phyloP scores from a whole-genome alignment of 192 early-diverging fungal genomes.

The Entophlyctis luteolus region DNA sequence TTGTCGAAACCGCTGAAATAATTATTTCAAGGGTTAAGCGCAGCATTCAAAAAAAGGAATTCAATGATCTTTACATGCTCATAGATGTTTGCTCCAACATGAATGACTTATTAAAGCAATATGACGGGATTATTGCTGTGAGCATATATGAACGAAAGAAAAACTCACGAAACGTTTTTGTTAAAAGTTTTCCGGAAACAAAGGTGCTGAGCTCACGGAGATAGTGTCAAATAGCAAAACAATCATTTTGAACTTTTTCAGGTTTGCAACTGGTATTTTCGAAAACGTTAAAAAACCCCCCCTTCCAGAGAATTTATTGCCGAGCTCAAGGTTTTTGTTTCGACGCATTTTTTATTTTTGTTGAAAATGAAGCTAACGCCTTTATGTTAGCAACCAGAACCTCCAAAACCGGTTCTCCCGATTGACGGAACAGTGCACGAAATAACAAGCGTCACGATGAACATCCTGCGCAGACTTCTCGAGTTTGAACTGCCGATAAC shows the following conservation, averaged over 20 bases:
- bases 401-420: slow-evolving; percentile 40
- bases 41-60: slow-evolving; percentile 40
- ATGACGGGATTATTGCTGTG: slow-evolving; percentile 46
- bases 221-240: slow-evolving; percentile 46
- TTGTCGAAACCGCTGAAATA: slow-evolving; percentile 50
- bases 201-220: slow-evolving; percentile 47
- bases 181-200: slow-evolving; percentile 38
- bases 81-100: slow-evolving; percentile 63
- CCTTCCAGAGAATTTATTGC: too few relatives aligned
- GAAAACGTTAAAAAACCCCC: too few relatives aligned
- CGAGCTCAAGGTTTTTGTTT: too few relatives aligned
- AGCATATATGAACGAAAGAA: not conserved
- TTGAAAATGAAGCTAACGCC: too few relatives aligned
- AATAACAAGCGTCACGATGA: slow-evolving; percentile 65
- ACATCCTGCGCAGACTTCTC: slow-evolving; percentile 43
- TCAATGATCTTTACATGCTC: slow-evolving; percentile 60
- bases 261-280: not conserved
- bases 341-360: too few relatives aligned
- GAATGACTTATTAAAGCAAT: slow-evolving; percentile 32
- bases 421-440: slow-evolving; percentile 82
- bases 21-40: slow-evolving; percentile 52
- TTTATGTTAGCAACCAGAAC: too few relatives aligned
- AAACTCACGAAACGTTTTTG: not conserved
- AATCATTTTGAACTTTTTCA: slow-evolving; percentile 38
- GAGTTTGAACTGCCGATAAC: slow-evolving; percentile 40